Evolutionary conservation across 495 filamentous ascomycete genomes (phyloP).

Genomic region (Podospora australis): DNA sequence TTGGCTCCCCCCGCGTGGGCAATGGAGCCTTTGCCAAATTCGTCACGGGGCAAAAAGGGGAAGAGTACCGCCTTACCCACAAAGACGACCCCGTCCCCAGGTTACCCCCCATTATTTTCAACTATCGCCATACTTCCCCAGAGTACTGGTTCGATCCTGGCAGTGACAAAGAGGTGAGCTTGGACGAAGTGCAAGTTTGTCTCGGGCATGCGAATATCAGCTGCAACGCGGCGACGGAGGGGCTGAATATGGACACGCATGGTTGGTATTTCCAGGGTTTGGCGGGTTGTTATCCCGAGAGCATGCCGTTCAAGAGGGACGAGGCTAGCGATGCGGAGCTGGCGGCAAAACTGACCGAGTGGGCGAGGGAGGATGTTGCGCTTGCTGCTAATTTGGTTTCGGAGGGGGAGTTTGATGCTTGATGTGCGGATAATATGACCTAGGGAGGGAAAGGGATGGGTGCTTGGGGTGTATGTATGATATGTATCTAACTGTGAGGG

Average conservation of each 20-base stretch:
- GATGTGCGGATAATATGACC: no score
- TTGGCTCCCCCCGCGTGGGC: conserved; percentile 63
- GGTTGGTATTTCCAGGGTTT: conserved; percentile 33
- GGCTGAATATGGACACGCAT: conserved; percentile 29
- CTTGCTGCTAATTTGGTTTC: conserved; percentile 2
- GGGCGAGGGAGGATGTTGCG: conserved; percentile 21
- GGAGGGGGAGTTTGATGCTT: conserved; percentile 20
- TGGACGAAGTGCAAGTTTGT: conserved; percentile 32
- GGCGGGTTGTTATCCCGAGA: conserved; percentile 20
- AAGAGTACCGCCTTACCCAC: conserved; percentile 63
- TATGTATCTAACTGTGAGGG: no score
- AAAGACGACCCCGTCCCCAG: conserved; percentile 59
- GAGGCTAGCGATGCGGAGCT: conserved; percentile 28
- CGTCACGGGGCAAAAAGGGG: conserved; percentile 43
- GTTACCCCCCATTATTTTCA: conserved; percentile 49
- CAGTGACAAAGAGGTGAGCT: conserved; percentile 18
- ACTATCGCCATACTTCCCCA: conserved; percentile 57
- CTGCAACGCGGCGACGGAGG: conserved; percentile 35
- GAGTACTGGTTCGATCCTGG: conserved; percentile 53
- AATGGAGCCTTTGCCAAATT: conserved; percentile 49
- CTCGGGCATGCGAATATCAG: conserved; percentile 27
- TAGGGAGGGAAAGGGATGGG: no score
- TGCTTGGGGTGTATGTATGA: no score
- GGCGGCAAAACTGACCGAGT: conserved; percentile 23
- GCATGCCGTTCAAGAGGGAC: conserved; percentile 16